Evolutionary conservation across 176 grass and related monocot genomes (phyloP), one percentile per base, ranked within the genome.

Genomic region (Rhipidocladum racemiflorum): DNA sequence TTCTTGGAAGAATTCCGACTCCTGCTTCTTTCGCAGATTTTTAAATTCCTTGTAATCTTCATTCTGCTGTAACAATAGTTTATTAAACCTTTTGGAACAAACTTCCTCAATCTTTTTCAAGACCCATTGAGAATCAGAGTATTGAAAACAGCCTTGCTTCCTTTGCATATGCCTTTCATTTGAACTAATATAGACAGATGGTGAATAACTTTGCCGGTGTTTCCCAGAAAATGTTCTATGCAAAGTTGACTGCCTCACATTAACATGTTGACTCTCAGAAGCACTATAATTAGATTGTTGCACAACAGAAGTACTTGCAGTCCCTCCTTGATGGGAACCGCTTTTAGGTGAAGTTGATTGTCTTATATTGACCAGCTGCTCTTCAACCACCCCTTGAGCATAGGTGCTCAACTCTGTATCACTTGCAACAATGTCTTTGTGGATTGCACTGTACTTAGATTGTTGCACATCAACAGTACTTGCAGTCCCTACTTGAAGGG

Each of bases 1-100:
- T 48, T 79, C 65, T 82, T 27, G 35, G 63, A 83, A 77, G 74
- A 83, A 88, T 62, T 84, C 79, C 9, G 38, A 45, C 63, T 95
- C 57, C 17, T 72, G 61, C 48, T 76, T 73, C 6, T 70, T 82
- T 48, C 1, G 57, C 50, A 69, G 9, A 68, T 35, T 61, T 66
- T 95, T 90, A 42, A 92, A 88, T 60, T 86, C 62, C 63, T 84
- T 83, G n/a, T 83, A 78, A 61, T 88, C 90, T 78, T 46, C 14
- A 18, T 79, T 87, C 71, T 95, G 92, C 65, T 46, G 24, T 20
- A 56, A 88, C 44, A 94, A 56, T 51, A 92, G 84, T 70, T 80
- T 55, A 13, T 6, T 49, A 21, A 81, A 59, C 78, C 92, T 90
- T 87, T 77, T 62, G 76, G 77, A 83, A 85, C 32, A 88, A 74